A percentile compares a stretch with the other conserved stretches of the same genome.
Conservation (phyloP, 139 green algal species). For the Asterochloris sp. region DNA sequence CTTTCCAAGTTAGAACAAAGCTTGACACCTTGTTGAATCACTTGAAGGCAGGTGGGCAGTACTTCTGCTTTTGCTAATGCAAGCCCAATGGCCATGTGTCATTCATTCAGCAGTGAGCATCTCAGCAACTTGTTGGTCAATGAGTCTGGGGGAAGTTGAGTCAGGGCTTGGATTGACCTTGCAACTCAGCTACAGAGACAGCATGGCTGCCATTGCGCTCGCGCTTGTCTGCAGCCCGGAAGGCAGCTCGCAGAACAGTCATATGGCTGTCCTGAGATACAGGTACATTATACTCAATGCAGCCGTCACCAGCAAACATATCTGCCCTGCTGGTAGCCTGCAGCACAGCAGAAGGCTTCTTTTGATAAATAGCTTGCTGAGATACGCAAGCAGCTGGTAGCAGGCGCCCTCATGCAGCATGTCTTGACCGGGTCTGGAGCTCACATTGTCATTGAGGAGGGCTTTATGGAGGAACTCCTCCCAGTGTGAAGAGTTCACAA, state of each 20-base stretch:
- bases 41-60: too few relatives aligned
- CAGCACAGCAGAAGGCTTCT: background rate
- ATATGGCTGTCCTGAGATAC: slow-evolving; percentile 9
- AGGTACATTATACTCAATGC: slow-evolving; percentile 6
- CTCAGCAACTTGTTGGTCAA: too few relatives aligned
- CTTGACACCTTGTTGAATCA: too few relatives aligned
- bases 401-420: too few relatives aligned
- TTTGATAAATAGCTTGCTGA: background rate
- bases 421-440: background rate
- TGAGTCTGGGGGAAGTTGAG: too few relatives aligned
- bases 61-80: too few relatives aligned
- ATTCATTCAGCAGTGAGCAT: too few relatives aligned
- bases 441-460: slow-evolving; percentile 32
- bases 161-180: too few relatives aligned
- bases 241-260: slow-evolving; percentile 3
- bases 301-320: background rate
- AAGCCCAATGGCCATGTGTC: too few relatives aligned
- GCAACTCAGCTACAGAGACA: too few relatives aligned
- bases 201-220: background rate
- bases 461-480: slow-evolving; percentile 28
- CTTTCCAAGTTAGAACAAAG: too few relatives aligned
- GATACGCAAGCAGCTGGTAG: background rate
- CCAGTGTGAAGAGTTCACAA: slow-evolving; percentile 34
- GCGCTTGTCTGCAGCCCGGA: slow-evolving; percentile 5
- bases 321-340: slow-evolving; percentile 9